Base-by-base conservation (phyloP, 208 protist genomes). In the Trypanosoma caninum region DNA sequence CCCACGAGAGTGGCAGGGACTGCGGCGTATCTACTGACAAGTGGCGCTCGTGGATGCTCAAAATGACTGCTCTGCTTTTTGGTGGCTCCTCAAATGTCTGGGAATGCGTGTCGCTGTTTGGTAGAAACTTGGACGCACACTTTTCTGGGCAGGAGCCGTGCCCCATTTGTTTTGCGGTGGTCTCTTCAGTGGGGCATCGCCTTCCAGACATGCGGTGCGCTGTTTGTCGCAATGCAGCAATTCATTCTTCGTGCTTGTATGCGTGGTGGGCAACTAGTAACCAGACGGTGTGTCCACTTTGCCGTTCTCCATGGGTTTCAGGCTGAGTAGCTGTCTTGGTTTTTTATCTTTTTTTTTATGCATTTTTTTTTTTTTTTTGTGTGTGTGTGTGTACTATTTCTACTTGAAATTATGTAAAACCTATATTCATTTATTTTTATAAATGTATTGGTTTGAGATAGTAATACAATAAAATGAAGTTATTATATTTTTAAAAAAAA, bases 131-230 rank as follows among this genome's bases (percentile, higher is more conserved):
- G n/a, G 87, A 89, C 30, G 85, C 78, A n/a, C 87, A 97, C 72
- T 95, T 93, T 68, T 61, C 69, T 35, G 93, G 90, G 28, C 74
- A 78, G 30, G 93, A 97, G 66, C 84, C 89, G 18, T 97, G 93
- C 75, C 89, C 89, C 0, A 95, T 97, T 61, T 97, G 93, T 67
- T 97, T 93, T 62, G 76, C 79, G 9, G 73, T 96, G 7, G 89
- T 97, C 33, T 91, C 74, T 38, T 59, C 87, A 3, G 59, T 78
- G 35, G 84, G 79, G 56, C 79, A 93, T 63, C 78, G 82, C 38
- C 73, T 97, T 34, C 93, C 93, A 3, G 80, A 89, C 22, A 84
- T 93, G 71, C 63, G 61, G 23, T 97, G 93, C 76, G 80, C 82
- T 14, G 80, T 93, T 18, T 97, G 93, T 54, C 69, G 82, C 35